A percentile compares a stretch with the other conserved stretches of the same genome.
Evolutionary conservation across 2,329 filamentous ascomycete species (phyloP).

Genomic region (Fusarium xyrophilum): DNA sequence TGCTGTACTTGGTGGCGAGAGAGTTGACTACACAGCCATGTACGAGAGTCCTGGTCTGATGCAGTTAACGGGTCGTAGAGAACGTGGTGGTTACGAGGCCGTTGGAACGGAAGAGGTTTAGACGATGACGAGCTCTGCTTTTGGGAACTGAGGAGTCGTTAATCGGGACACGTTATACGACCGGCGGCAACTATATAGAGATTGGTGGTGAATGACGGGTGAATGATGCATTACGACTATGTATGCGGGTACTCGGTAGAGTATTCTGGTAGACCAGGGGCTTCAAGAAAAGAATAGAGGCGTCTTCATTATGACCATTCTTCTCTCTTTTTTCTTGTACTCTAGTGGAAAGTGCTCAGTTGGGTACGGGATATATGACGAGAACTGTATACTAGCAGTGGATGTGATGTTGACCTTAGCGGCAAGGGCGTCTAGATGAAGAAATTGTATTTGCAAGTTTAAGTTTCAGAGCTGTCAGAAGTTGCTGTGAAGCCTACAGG

Average conservation of each 20-base stretch:
- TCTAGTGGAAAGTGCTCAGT: slow-evolving; percentile 14
- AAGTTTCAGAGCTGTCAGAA: slow-evolving; percentile 2
- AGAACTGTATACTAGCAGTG: slow-evolving; percentile 32
- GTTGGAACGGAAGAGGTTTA: slow-evolving; percentile 63
- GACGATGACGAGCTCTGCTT: not conserved
- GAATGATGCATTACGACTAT: slow-evolving; percentile 30
- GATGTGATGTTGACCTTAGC: slow-evolving; percentile 34
- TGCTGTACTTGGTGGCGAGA: slow-evolving; percentile 77
- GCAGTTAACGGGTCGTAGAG: slow-evolving; percentile 58
- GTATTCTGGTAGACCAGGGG: not conserved
- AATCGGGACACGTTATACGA: slow-evolving; percentile 16
- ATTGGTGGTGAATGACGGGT: slow-evolving; percentile 30
- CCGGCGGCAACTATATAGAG: slow-evolving; percentile 8
- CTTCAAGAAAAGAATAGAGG: not conserved
- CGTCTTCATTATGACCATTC: not conserved
- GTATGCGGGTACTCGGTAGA: slow-evolving; percentile 25
- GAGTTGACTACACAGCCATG: slow-evolving; percentile 85
- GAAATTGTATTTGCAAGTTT: slow-evolving; percentile 18
- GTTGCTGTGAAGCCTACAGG: not conserved
- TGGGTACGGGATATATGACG: slow-evolving; percentile 23
- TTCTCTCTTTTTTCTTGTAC: not conserved
- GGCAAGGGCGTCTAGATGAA: slow-evolving; percentile 4
- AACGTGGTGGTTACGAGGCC: slow-evolving; percentile 66
- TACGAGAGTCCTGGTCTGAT: slow-evolving; percentile 84
- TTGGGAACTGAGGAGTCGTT: slow-evolving; percentile 12